Base-by-base conservation (phyloP, 768 basidiomycete species). In the Sistotremastrum suecicum region DNA sequence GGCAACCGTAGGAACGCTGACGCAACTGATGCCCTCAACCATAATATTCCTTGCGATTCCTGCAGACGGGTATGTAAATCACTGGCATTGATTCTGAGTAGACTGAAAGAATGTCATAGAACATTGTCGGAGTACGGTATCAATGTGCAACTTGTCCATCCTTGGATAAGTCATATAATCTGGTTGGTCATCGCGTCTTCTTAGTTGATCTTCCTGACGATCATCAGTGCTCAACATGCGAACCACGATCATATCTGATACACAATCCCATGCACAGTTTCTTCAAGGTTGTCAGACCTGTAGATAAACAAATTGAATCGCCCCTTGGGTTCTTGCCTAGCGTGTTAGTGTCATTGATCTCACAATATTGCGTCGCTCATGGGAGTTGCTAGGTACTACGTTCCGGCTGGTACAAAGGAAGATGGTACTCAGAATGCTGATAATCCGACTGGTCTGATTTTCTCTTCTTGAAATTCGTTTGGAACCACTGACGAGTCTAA, bases 91-190 rank as follows among this genome's bases (percentile, higher is more conserved):
- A 39, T 30, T 12, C 44, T 49, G 20, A 10, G 6, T 35, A 37
- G 28, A 9, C 41, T 36, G 35, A 20, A 29, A 35, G 9, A 20
- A 28, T 41, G 29, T 49, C 47, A 36, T 53, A 89, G 84, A 62
- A 68, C 30, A 90, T 94, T 46, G 60, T 77, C 43, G 90, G 92
- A 4, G 64, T 73, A 40, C 70, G 91, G 38, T 97, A 83, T 59
- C 91, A 95, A 57, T 97, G 92, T 57, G 87, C 83, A 9, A 83
- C 80, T 49, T 97, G 92, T 55, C 76, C 87, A 0, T 90, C 90
- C 3, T 67, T 66, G 36, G 79, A 87, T 0, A 65, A 63, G 12
- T 60, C 75, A 7, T 91, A 75, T 60, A 92, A 74, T 58, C 63
- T 95, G 56, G 91, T 94, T 57, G 47, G 75, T 60, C 4, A 9